Base-by-base conservation (phyloP, 345 rosid species). In the Arabis hirsuta region DNA sequence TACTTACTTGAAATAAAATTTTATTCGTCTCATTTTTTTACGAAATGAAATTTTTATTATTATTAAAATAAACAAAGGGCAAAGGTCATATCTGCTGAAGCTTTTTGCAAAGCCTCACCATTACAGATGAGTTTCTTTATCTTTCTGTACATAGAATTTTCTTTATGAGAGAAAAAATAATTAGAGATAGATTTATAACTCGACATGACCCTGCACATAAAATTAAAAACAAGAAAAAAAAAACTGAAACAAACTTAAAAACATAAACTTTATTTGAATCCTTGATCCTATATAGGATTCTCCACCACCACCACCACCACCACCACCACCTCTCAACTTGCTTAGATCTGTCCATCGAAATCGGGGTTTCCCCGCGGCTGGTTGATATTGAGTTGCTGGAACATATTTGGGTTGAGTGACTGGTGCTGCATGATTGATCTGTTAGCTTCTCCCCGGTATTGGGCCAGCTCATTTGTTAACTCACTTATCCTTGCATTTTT, bases 111-210 rank as follows among this genome's bases (percentile, higher is more conserved):
- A 20, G 29, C 31, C 32, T 22, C 50, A 7, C 31, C 39, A 55
- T 41, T 65, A 11, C 27, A 41, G 5, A 43, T 9, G 34, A 50
- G 8, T 22, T 3, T 60, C 36, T 24, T 3, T 20, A 36, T 34
- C 43, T 39, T 34, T 44, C 44, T 44, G 31, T 9, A 41, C 1
- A 31, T 1, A 11, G 10, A 16, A 32, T 63, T 39, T 24, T 42
- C 12, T 60, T 5, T 39, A 4, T 19, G 10, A 29, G 39, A 7
- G 5, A 29, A 58, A 39, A 14, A 9, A 0, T 9, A 2, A 4
- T 5, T 9, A 42, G 34, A 53, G 70, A 65, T 26, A 65, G 72
- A 29, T 42, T 41, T 12, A 14, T 42, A 55, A 16, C 24, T 56
- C 45, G 29, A 7, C 11, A 43, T 55, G 72, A 67, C 62, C 14